A percentile compares a stretch with the other conserved stretches of the same genome.
Conservation (phyloP, 1,284 basidiomycete species). For the Melampsora americana region DNA sequence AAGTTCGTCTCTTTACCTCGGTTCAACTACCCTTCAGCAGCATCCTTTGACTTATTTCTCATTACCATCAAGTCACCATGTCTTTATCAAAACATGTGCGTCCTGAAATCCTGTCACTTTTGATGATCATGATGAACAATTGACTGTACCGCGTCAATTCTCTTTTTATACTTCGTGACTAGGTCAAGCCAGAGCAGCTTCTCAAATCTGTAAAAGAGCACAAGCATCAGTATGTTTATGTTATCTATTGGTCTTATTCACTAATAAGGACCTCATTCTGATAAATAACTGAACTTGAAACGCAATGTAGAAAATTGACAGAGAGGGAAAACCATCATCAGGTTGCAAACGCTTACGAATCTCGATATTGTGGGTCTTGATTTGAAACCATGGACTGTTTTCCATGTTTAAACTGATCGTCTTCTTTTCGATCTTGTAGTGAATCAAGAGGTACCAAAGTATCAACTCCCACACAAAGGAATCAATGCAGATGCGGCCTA, state of each 20-base stretch:
- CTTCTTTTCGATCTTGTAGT: too few species aligned
- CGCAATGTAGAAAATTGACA: not conserved
- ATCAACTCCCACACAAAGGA: too few species aligned
- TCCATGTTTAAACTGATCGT: too few species aligned
- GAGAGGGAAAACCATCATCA: not conserved
- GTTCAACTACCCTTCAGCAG: too few species aligned
- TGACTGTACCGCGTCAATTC: not conserved
- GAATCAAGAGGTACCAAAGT: too few species aligned
- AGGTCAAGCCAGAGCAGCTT: slow-evolving; percentile 49
- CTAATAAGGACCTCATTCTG: not conserved
- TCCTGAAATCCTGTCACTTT: not conserved
- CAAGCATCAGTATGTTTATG: slow-evolving; percentile 18
- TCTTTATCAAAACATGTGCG: slow-evolving; percentile 4
- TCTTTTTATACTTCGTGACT: slow-evolving; percentile 48
- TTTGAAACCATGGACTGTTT: too few species aligned
- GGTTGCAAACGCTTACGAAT: not conserved
- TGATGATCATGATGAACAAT: not conserved
- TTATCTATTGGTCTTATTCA: not conserved
- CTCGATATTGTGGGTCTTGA: not conserved
- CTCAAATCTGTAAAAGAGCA: slow-evolving; percentile 38
- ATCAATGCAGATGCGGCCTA: too few species aligned
- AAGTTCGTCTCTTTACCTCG: too few species aligned
- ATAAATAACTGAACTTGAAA: not conserved
- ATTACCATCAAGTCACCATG: not conserved
- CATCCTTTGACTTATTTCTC: too few species aligned